Base-by-base conservation (phyloP, 2,329 filamentous ascomycete genomes). In the Penicillium sp. region DNA sequence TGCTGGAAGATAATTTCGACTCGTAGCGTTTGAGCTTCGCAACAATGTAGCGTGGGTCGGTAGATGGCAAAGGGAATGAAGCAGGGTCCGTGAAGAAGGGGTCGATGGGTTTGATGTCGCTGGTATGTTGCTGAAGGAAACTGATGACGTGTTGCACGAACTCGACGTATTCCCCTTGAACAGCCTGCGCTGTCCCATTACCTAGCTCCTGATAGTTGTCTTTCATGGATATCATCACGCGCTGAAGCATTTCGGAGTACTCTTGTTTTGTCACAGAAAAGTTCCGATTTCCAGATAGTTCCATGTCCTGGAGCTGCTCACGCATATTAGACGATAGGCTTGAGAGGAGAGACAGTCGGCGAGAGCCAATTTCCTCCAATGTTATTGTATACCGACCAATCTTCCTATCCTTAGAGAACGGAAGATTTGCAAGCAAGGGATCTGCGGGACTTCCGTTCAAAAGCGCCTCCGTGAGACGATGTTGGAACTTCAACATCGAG, bases 1-100 rank as follows among this genome's bases (percentile, higher is more conserved):
- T 78, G 8, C 71, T 59, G 25, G 80, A 75, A 3, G 68, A 69
- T 3, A 86, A 69, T 60, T 81, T 84, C 1, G 81, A 74, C 13
- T 77, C 79, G 57, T 86, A 87, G 42, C 82, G 79, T 59, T 82
- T 83, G 32, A 87, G 71, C 54, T 79, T 79, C 9, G 82, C 84
- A 5, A 86, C 80, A 25, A 87, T 82, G 64, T 87, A 87, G 0
- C 77, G 81, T 2, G 85, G 85, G 63, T 87, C 85, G 2, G 72
- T 75, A 3, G 77, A 76, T 6, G 85, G 85, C 5, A 86, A 72
- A 3, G 85, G 85, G 64, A 87, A 87, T 0, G 78, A 76, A 2
- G 76, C 72, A 2, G 83, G 83, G 59, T 86, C 80, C 2, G 80
- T 84, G 68, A 86, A 86, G 73, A 85, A 86, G 1, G 72, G 67